Evolutionary conservation across 2,329 filamentous ascomycete species (phyloP).

Genomic region (Didymella keratinophila): DNA sequence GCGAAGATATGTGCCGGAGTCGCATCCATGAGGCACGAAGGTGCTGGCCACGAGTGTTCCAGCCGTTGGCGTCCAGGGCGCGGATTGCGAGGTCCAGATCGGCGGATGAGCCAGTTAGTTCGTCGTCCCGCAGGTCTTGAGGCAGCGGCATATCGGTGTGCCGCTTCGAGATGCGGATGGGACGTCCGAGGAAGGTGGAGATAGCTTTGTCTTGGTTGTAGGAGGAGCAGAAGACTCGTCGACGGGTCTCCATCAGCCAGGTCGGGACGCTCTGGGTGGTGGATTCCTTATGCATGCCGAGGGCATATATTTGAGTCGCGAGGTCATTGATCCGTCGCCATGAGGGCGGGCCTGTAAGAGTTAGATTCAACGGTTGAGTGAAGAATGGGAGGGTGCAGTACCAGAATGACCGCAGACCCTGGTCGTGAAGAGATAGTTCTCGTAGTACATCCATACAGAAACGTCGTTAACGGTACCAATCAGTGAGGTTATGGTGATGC

Average conservation of each 20-base stretch:
- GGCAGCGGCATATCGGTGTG: slow-evolving; percentile 43
- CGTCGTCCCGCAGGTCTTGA: slow-evolving; percentile 42
- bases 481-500: slow-evolving; percentile 49
- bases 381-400: slow-evolving; percentile 11
- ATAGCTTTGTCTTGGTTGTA: slow-evolving; percentile 46
- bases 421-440: slow-evolving; percentile 49
- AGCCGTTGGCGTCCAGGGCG: slow-evolving; percentile 38
- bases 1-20: slow-evolving; percentile 34
- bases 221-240: slow-evolving; percentile 38
- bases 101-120: slow-evolving; percentile 32
- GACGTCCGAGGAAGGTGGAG: slow-evolving; percentile 46
- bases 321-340: slow-evolving; percentile 47
- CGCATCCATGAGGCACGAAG: slow-evolving; percentile 42
- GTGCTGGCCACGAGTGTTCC: slow-evolving; percentile 51
- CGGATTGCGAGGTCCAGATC: slow-evolving; percentile 27
- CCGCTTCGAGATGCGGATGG: slow-evolving; percentile 41
- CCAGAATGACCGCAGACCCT: slow-evolving; percentile 51
- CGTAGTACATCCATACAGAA: slow-evolving; percentile 43
- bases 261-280: slow-evolving; percentile 32
- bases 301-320: slow-evolving; percentile 41
- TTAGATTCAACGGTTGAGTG: background rate
- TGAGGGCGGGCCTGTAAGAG: slow-evolving; percentile 33
- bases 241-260: slow-evolving; percentile 42
- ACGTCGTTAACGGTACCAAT: slow-evolving; percentile 53
- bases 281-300: slow-evolving; percentile 45